Evolutionary conservation across 768 basidiomycete species (phyloP), one percentile per base, ranked within the genome.

Genomic region (Boletus sp.): DNA sequence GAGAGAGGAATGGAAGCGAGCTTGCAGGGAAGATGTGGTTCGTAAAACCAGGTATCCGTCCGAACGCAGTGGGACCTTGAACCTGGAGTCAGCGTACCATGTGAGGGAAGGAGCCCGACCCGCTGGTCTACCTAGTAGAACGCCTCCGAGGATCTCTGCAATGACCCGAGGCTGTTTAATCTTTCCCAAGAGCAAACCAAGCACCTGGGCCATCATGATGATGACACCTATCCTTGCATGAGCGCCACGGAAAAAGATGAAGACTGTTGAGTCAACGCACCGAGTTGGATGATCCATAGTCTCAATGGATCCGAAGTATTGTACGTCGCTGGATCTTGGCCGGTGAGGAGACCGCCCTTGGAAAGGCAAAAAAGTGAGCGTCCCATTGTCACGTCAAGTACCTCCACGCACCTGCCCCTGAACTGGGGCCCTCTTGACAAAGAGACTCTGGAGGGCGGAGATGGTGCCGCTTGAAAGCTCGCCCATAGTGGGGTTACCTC

Each of bases 161-260:
- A 97, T 93, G 57, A 98, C 95, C n/a, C 87, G 80, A 2, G 96
- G 96, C 66, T 98, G 95, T 35, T 83, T 85, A 36, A 96, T 83
- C 54, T 80, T 85, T 8, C 76, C 71, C 20, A 97, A 77, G 50
- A 82, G 55, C 18, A 90, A 71, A 0, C 83, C 79, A 10, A 98
- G 83, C 6, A 89, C 56, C 66, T 94, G 90, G 37, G 86, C 84
- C 79, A 94, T 85, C 55, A 97, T 79, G 75, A 98, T 94, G 62
- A 98, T 83, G 48, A 88, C 42, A 4, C 71, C 88, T 84, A 71
- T 41, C 33, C 15, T 6, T 47, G 32, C 41, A 45, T 65, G 28
- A 62, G 57, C 9, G 7, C 17, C 36, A 44, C 46, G 4, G 51
- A 6, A 20, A 24, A 33, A 18, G 10, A 32, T 18, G 28, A 8